phyloP scores from a whole-genome alignment of 192 early-diverging fungal genomes.

The Phlyctochytrium arcticum region DNA sequence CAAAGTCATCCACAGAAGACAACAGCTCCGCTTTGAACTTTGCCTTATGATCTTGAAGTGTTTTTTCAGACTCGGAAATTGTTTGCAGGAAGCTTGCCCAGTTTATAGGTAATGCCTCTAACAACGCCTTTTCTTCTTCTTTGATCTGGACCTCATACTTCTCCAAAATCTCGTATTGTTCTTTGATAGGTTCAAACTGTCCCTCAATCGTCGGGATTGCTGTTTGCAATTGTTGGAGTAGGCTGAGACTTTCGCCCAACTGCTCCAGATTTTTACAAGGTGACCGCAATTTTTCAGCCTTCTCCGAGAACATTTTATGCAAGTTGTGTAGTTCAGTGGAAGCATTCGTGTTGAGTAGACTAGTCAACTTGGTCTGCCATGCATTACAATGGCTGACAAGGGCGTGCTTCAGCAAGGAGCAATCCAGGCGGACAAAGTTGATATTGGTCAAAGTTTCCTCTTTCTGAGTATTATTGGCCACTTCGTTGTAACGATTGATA shows the following conservation, averaged over 20 bases:
- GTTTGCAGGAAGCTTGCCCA: constrained; percentile 50
- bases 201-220: constrained; percentile 46
- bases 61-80: constrained; percentile 46
- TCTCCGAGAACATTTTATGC: constrained; percentile 54
- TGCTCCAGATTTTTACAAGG: constrained; percentile 55
- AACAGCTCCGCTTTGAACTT: constrained; percentile 56
- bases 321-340: constrained; percentile 47
- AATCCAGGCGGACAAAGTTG: constrained; percentile 57
- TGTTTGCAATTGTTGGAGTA: constrained; percentile 48
- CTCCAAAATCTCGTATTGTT: constrained; percentile 59
- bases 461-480: constrained; percentile 65
- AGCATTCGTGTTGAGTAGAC: constrained; percentile 57
- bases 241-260: constrained; percentile 45
- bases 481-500: constrained; percentile 66
- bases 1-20: constrained; percentile 48
- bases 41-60: constrained; percentile 51
- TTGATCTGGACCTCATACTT: constrained; percentile 62
- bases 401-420: constrained; percentile 58
- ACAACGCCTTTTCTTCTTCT: constrained; percentile 45
- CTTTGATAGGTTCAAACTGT: constrained; percentile 56
- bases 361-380: constrained; percentile 63
- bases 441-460: constrained; percentile 65
- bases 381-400: constrained; percentile 56
- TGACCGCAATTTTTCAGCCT: constrained; percentile 43
- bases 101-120: constrained; percentile 38